Percentiles rank a stretch among this genome's conserved stretches.
Conservation (phyloP, 192 early-diverging fungal genomes). For the Physocladia obscura region DNA sequence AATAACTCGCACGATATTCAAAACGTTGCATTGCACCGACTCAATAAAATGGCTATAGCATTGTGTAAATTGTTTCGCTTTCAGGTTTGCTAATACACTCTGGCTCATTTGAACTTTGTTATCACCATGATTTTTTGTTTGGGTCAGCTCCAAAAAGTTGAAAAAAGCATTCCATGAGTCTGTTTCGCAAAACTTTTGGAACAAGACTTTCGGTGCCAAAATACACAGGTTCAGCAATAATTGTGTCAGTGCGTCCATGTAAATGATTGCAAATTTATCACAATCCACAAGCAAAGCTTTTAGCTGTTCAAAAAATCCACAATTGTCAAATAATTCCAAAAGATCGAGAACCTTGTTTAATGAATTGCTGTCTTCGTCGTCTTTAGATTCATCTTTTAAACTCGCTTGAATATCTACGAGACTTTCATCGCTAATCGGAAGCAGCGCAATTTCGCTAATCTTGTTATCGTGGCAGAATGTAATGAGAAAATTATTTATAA, state of each 20-base stretch:
- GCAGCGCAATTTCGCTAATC: not conserved
- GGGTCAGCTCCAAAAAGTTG: conserved; percentile 1
- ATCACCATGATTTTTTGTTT: not conserved
- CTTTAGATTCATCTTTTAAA: not conserved
- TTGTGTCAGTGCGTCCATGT: conserved; percentile 34
- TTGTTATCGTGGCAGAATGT: conserved; percentile 34
- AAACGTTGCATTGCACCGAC: conserved; percentile 1
- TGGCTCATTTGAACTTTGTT: not conserved
- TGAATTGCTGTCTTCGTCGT: not conserved
- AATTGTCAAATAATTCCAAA: conserved; percentile 12
- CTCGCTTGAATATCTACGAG: not conserved
- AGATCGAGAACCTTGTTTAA: conserved; percentile 3
- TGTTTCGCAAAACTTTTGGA: conserved; percentile 2
- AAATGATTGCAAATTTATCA: conserved; percentile 7
- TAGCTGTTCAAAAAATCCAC: conserved; percentile 42
- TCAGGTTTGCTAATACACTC: not conserved
- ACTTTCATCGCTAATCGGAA: conserved; percentile 12
- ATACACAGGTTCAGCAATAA: conserved; percentile 38
- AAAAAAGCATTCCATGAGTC: conserved; percentile 18
- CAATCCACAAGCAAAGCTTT: conserved; percentile 2
- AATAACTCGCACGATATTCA: not conserved
- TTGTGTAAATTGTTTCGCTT: conserved; percentile 17
- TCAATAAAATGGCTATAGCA: conserved; percentile 23
- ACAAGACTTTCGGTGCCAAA: conserved; percentile 23
- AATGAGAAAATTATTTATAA: conserved; percentile 43